A percentile compares a stretch with the other conserved stretches of the same genome.
phyloP scores from a whole-genome alignment of 192 early-diverging fungal species.

The Pilaira anomala region DNA sequence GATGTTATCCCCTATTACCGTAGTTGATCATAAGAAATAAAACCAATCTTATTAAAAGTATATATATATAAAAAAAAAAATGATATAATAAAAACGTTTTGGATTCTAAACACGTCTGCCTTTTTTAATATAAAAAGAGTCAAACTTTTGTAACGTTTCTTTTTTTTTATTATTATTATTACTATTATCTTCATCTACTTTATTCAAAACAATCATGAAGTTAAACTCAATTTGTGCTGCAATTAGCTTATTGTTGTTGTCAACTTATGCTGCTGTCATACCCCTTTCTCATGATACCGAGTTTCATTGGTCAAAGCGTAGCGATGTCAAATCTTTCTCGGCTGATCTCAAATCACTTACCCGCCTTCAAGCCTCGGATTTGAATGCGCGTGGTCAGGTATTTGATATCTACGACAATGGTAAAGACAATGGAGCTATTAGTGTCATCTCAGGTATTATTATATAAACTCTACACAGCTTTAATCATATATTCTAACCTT shows the following conservation, averaged over 20 bases:
- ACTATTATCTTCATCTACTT: no score
- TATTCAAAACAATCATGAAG: no score
- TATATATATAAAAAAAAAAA: no score
- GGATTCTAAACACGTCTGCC: no score
- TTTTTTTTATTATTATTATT: no score
- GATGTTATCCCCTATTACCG: constrained; percentile 19
- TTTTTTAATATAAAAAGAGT: no score
- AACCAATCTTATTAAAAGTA: no score
- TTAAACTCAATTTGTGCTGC: neutral
- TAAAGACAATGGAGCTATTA: neutral
- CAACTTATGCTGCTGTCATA: neutral
- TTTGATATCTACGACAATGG: neutral
- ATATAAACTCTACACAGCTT: no score
- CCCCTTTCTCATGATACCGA: neutral
- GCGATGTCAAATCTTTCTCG: neutral
- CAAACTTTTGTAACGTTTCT: no score
- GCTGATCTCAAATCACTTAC: neutral
- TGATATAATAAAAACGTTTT: no score
- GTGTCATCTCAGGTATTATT: neutral
- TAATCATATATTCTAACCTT: no score
- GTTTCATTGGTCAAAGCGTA: neutral
- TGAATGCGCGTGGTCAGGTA: no score
- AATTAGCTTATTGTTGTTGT: neutral
- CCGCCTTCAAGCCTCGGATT: neutral
- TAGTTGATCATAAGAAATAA: constrained; percentile 21